Evolutionary conservation across 2,329 filamentous ascomycete genomes (phyloP), one percentile per base, ranked within the genome.

Genomic region (Colletotrichum euphorbiae): DNA sequence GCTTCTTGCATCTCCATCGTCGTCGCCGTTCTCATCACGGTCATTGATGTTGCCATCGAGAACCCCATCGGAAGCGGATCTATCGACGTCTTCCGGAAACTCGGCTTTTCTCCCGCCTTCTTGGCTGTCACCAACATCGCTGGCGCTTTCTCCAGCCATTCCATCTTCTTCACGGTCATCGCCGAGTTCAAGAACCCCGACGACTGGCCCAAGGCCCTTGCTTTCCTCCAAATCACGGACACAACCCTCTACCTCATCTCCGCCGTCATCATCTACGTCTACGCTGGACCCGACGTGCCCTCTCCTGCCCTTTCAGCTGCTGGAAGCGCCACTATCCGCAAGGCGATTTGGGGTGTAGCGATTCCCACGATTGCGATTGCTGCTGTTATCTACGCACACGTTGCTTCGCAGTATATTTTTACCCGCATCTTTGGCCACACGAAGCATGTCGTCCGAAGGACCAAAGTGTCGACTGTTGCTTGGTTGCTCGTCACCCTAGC

Each of bases 341-440:
- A 91, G 73, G 79, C 90, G 6, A 89, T 90, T 7, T 93, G 89
- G 78, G 90, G 89, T 13, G 81, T 93, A 59, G 90, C 90, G 0
- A 82, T 90, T 2, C 90, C 90, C 2, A 92, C 89, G 1, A 92
- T 93, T 63, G 81, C 92, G 45, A 87, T 93, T 54, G 89, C 90
- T 0, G 91, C 90, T 57, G 89, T 92, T 3, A 90, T 93, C 68
- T 90, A 91, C 74, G 89, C 86, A 8, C 87, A 90, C 64, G 87
- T 92, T 1, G 89, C 88, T 2, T 83, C 83, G 63, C 91, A 91
- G 74, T 90, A 90, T 71, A 80, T 92, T 62, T 93, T 91, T 72
- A 78, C 87, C 3, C 86, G 90, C 21, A 76, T 90, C 11, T 91
- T 91, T 78, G 80, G 83, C 12, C 84, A 86, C 67, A 89, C 86